Base-by-base conservation (phyloP, 352 stramenopile species). In the Phytophthora foliorum region DNA sequence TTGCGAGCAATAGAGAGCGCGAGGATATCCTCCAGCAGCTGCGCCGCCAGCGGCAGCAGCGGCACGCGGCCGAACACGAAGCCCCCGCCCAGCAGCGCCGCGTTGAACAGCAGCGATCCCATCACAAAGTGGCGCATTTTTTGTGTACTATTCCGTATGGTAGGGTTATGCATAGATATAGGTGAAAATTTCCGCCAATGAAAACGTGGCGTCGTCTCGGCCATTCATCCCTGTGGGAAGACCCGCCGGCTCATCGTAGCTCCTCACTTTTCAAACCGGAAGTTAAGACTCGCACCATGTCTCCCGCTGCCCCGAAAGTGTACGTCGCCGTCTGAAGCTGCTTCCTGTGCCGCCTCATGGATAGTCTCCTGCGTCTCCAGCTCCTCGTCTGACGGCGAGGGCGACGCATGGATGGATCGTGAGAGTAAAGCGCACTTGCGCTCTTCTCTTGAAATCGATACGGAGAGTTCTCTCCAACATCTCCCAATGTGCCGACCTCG, bases 401-500 rank as follows among this genome's bases (percentile, higher is more conserved):
- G 57, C 48, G 61, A 70, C 67, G 75, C 67, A 92, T 62, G 86
- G 84, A 82, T 74, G 87, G 87, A 94, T 81, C 56, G 69, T 94
- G 87, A 93, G 86, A 94, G 87, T 94, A 94, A 86, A 92, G 85
- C 74, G 67, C n/a, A n/a, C 45, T 25, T 48, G 42, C 25, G 53
- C 69, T 82, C 77, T 95, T 95, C 85, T 95, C 88, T 93, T 95
- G 19, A 93, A 95, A 93, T 84, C 56, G 58, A 95, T 95, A 82
- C 85, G 80, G 72, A 75, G 51, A 73, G 50, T 72, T 29, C 67
- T 90, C 77, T 74, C 67, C 31, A 80, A 54, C 19, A 6, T 94
- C 87, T 94, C 84, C 84, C 78, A 70, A 81, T 94, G 87, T 94
- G 85, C 78, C 69, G 56, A 17, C 46, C 5, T 31, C 51, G 51